Evolutionary conservation across 2,329 filamentous ascomycete species (phyloP), one percentile per base, ranked within the genome.

Genomic region (Pseudogymnoascus sp.): DNA sequence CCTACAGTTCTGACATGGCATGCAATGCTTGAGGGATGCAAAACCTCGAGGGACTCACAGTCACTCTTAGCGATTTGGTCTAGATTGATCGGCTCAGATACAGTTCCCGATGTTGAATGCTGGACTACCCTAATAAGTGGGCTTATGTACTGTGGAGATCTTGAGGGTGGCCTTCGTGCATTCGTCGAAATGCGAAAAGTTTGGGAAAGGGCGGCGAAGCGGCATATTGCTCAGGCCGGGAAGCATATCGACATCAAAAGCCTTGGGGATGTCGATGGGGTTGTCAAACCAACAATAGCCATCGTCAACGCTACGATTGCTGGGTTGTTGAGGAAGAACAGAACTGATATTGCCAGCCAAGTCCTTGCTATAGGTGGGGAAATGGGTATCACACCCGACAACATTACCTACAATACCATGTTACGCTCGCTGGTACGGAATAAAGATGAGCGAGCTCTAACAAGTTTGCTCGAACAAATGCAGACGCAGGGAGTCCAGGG

Each of bases 51-150:
- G 61, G 85, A 91, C 67, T 66, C 78, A 0, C 72, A 77, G n/a
- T 84, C 81, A 22, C 77, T 92, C 64, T 82, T 87, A 62, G 79
- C 79, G 1, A 80, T 92, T 33, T 95, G 91, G 90, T 67, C 74
- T 0, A 83, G 82, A 66, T 83, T 94, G 74, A 69, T 81, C 3
- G 71, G 70, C 7, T 80, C 84, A 1, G 82, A 83, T 1, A 69
- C 85, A 8, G 75, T 81, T 66, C 84, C 91, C 4, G 90, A 93
- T 72, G 73, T 74, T 5, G 70, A 78, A 61, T 84, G 86, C 39
- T 94, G 90, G 90, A 88, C 85, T 7, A 84, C 85, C 12, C 82
- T 88, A 25, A 83, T 94, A 45, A 81, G 84, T 25, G 85, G 84
- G 0, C 78, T 91, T 9, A 82, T 92, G 62, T 77, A 80, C 41